phyloP scores from a whole-genome alignment of 176 grass and related monocot species.

The Dactylis glomerata region DNA sequence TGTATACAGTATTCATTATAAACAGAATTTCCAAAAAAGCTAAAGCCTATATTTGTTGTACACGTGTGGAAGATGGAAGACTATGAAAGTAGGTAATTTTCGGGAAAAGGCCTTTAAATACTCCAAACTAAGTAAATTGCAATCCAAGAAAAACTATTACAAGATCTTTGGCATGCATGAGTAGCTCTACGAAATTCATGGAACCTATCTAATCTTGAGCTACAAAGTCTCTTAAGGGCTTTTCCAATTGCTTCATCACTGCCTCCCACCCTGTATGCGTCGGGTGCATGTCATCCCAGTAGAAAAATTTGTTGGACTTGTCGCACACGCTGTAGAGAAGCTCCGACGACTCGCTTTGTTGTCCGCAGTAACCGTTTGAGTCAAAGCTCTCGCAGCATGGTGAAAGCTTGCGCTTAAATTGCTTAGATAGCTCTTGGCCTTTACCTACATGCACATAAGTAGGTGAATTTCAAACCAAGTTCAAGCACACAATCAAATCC shows the following conservation, averaged over 20 bases:
- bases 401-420: conserved; percentile 18
- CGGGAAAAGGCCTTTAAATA: too few relatives aligned
- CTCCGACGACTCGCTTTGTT: background rate
- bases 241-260: conserved; percentile 7
- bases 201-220: background rate
- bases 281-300: conserved; percentile 21
- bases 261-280: conserved; percentile 21
- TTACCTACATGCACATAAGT: background rate
- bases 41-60: too few relatives aligned
- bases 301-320: background rate
- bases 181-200: background rate
- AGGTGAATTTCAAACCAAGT: background rate
- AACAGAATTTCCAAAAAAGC: too few relatives aligned
- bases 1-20: too few relatives aligned
- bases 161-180: background rate
- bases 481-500: background rate
- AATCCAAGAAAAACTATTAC: background rate
- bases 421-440: background rate
- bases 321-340: background rate
- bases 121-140: too few relatives aligned
- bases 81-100: too few relatives aligned
- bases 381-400: conserved; percentile 36
- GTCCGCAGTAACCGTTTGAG: background rate
- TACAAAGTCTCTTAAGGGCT: background rate
- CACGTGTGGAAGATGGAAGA: too few relatives aligned